phyloP scores from a whole-genome alignment of 495 filamentous ascomycete genomes.

The Geopyxis carbonaria region DNA sequence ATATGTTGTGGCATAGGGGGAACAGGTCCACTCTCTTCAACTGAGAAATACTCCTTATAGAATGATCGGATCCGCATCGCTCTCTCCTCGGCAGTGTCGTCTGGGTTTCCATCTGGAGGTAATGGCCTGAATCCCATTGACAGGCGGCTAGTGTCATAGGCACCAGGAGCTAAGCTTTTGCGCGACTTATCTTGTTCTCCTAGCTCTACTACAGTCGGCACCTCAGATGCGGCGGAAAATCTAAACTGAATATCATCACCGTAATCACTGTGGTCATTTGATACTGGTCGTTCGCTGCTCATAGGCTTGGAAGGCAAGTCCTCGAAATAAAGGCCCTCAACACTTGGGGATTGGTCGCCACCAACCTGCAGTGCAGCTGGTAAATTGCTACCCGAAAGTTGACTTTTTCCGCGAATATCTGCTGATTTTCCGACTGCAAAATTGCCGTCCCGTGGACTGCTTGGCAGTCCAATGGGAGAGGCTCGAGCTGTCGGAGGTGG shows the following conservation, averaged over 20 bases:
- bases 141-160: conserved; percentile 49
- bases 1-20: conserved; percentile 24
- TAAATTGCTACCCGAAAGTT: not conserved
- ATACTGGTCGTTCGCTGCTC: conserved; percentile 15
- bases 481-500: conserved; percentile 7
- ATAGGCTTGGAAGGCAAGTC: not conserved
- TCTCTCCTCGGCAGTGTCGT: conserved; percentile 75
- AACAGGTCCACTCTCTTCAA: conserved; percentile 37
- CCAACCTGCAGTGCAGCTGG: no score
- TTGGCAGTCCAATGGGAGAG: conserved; percentile 5
- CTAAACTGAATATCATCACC: conserved; percentile 41
- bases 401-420: conserved; percentile 1
- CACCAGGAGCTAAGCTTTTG: conserved; percentile 20
- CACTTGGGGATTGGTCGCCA: no score
- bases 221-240: conserved; percentile 28
- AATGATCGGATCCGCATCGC: conserved; percentile 95
- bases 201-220: conserved; percentile 15
- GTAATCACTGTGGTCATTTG: conserved; percentile 48
- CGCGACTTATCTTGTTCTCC: conserved; percentile 14
- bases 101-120: conserved; percentile 56
- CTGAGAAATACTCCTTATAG: conserved; percentile 86
- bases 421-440: no score
- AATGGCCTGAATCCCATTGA: conserved; percentile 87
- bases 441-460: no score
- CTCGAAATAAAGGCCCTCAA: no score